Evolutionary conservation across 495 filamentous ascomycete genomes (phyloP).

Genomic region (Lophium mytilinum): DNA sequence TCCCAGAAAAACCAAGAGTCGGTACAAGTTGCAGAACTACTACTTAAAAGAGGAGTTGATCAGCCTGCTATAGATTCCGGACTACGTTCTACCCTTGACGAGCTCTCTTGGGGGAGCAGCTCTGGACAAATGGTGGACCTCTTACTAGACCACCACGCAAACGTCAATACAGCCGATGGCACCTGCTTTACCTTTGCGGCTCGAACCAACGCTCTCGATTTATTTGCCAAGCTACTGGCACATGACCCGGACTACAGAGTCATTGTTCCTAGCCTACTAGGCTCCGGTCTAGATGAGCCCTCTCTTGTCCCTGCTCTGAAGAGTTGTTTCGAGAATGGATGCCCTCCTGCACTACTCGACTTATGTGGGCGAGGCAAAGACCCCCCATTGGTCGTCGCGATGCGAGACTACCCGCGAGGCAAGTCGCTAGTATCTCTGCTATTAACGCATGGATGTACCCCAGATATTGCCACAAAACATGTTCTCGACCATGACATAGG

Average conservation of each 20-base stretch:
- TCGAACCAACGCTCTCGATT: not conserved
- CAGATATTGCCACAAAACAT: not conserved
- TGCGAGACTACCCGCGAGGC: slow-evolving; percentile 12
- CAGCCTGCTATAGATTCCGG: slow-evolving; percentile 17
- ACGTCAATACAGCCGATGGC: slow-evolving; percentile 18
- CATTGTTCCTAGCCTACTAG: slow-evolving; percentile 6
- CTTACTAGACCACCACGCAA: slow-evolving; percentile 12
- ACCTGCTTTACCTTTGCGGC: slow-evolving; percentile 16
- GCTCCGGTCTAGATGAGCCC: not conserved
- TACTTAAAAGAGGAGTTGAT: slow-evolving; percentile 9
- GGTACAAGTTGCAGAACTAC: slow-evolving; percentile 2
- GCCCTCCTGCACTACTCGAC: slow-evolving; percentile 3
- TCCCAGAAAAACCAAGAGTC: not conserved
- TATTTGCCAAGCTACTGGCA: slow-evolving; percentile 12
- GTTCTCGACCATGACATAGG: slow-evolving; percentile 3
- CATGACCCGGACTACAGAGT: slow-evolving; percentile 1
- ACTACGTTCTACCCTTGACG: slow-evolving; percentile 7
- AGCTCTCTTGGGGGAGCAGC: not conserved
- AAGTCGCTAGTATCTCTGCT: not conserved
- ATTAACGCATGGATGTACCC: slow-evolving; percentile 11
- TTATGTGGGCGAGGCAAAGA: not conserved
- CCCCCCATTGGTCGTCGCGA: slow-evolving; percentile 5
- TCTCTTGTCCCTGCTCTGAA: not conserved
- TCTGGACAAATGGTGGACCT: slow-evolving; percentile 6
- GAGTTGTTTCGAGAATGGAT: slow-evolving; percentile 6